Base-by-base conservation (phyloP, 23 red algal genomes). In the Chondrus crispus region DNA sequence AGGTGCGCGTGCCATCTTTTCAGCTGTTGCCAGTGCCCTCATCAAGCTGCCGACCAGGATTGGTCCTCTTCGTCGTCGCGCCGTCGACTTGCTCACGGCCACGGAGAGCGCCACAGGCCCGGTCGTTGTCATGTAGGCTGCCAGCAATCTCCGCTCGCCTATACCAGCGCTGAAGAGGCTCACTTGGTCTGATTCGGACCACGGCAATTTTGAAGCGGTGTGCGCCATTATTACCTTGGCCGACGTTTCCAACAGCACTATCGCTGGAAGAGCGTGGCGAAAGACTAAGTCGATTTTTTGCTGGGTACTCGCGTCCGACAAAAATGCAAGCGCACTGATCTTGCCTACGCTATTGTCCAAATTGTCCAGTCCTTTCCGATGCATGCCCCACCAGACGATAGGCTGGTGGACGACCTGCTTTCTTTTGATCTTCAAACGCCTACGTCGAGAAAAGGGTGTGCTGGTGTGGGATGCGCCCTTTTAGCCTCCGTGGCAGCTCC, bases 371-470 rank as follows among this genome's bases (percentile, higher is more conserved):
- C 74, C 36, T 84, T 84, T 53, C 77, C 89, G 30, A 46, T 42
- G 24, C 77, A 92, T 76, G 89, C 75, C 28, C 89, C 89, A 43
- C 89, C 89, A 44, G 89, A 92, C 48, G 89, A 82, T 84, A 57
- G 79, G 40, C 55, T 84, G 32, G 89, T 92, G 73, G 89, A 92
- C 60, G 72, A 84, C 16, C 42, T 84, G 58, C 55, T 92, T 43
- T 58, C 82, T 26, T 92, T 69, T 46, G 76, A 75, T 20, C 76
- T 92, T 13, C 54, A 75, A 12, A 49, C 77, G 5, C 55, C 89
- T 33, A 50, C 89, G 10, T 46, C 75, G 18, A 82, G 75, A 46
- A 55, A 84, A 30, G 89, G 89, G 9, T 66, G 46, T 33, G 57
- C 50, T 47, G 79, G 76, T 6, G 62, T 92, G 43, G 89, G 74